A percentile compares a stretch with the other conserved stretches of the same genome.
phyloP scores from a whole-genome alignment of 2,329 filamentous ascomycete genomes.

The Phyllosticta citrichinensis region DNA sequence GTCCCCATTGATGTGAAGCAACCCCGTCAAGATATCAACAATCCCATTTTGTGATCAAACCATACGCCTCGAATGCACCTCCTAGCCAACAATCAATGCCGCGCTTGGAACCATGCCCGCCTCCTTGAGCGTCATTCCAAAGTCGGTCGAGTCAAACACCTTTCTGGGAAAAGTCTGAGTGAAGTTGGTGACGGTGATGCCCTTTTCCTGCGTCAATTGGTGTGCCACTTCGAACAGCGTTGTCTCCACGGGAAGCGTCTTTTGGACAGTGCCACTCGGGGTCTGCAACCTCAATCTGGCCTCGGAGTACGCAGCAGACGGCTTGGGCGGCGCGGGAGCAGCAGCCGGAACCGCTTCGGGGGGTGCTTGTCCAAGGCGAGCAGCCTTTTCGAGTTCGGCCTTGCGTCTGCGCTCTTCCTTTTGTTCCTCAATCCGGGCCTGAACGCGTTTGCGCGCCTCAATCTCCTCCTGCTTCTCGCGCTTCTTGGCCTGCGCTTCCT shows the following conservation, averaged over 20 bases:
- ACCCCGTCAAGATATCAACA: neutral
- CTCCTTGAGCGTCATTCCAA: constrained; percentile 86
- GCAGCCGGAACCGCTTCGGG: constrained; percentile 39
- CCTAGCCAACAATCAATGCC: constrained; percentile 58
- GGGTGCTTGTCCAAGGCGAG: constrained; percentile 61
- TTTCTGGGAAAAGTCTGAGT: constrained; percentile 81
- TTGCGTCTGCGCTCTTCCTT: constrained; percentile 82
- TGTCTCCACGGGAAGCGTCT: constrained; percentile 79
- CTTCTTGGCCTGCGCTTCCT: constrained; percentile 77
- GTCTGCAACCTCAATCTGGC: constrained; percentile 76
- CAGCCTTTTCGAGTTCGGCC: constrained; percentile 75
- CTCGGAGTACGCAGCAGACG: constrained; percentile 65
- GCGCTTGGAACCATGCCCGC: constrained; percentile 83
- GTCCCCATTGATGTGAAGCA: neutral
- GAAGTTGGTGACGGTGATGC: constrained; percentile 63
- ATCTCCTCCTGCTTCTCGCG: constrained; percentile 79
- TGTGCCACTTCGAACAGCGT: constrained; percentile 89
- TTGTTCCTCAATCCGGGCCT: constrained; percentile 89
- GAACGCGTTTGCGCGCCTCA: constrained; percentile 78
- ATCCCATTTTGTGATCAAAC: neutral
- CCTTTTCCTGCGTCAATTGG: constrained; percentile 60
- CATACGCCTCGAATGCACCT: neutral
- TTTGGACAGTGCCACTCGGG: constrained; percentile 63
- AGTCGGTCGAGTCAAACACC: constrained; percentile 59
- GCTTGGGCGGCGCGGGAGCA: constrained; percentile 46